Base-by-base conservation (phyloP, 768 basidiomycete species). In the Pulveroboletus sp. region DNA sequence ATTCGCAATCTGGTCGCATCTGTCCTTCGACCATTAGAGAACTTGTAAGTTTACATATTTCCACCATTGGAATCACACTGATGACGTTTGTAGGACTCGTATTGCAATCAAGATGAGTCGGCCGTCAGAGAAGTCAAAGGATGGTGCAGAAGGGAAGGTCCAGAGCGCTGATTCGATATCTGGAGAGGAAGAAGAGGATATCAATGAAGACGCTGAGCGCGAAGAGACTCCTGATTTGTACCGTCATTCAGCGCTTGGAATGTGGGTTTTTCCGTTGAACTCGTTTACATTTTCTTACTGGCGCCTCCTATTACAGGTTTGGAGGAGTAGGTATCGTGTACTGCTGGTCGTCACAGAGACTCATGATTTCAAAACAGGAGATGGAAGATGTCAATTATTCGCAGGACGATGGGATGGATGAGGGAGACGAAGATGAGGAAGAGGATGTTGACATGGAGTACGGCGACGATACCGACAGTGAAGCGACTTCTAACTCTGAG, bases 101-200 rank as follows among this genome's bases (percentile, higher is more conserved):
- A 78, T 94, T 45, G 94, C 95, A n/a, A 97, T 97, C 69, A 97
- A 95, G 69, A 94, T 98, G 90, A 95, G 92, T 41, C 82, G 86
- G 35, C 75, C 84, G 9, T 79, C 84, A 13, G 78, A 78, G 40
- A 89, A 84, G 67, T 69, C 58, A 36, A 88, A 87, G 60, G 85
- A 82, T 20, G 63, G 64, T 20, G 56, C 68, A 11, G 83, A 81
- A 23, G 76, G 77, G 20, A 63, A 69, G 56, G 43, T 67, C 41
- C 69, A 78, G 56, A 71, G 69, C 23, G 73, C 72, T 27, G 77
- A 66, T 43, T 65, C 52, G 16, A 64, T 65, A 21, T 79, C 75
- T 10, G 66, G 79, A 6, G 78, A 77, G 6, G 77, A 79, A 17
- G 74, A 73, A 0, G 71, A 74, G 2, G 81, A 79, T 9, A 81